phyloP scores from a whole-genome alignment of 192 early-diverging fungal species.

The Backusella psychrophila region DNA sequence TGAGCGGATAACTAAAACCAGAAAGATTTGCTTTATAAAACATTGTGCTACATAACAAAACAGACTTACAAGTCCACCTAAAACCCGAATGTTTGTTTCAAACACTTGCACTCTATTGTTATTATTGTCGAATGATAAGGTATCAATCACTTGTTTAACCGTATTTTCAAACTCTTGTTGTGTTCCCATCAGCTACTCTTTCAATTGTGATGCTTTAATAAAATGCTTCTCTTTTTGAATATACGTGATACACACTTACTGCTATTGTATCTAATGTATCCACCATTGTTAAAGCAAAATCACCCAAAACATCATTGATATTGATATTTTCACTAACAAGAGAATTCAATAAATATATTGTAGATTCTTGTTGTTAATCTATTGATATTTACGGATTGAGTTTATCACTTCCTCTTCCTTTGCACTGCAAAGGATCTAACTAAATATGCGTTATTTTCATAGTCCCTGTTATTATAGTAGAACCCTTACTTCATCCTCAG shows the following conservation, averaged over 20 bases:
- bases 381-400: constrained; percentile 47
- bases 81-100: constrained; percentile 88
- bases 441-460: neutral
- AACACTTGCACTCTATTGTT: constrained; percentile 93
- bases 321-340: constrained; percentile 42
- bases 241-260: constrained; percentile 38
- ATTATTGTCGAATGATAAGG: constrained; percentile 72
- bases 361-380: neutral
- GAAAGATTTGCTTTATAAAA: neutral
- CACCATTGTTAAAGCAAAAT: constrained; percentile 88
- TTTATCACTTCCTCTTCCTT: constrained; percentile 69
- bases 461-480: neutral
- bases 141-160: constrained; percentile 58
- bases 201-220: neutral
- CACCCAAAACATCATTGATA: constrained; percentile 94
- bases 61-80: constrained; percentile 71
- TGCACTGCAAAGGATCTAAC: constrained; percentile 84
- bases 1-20: constrained; percentile 75
- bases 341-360: neutral
- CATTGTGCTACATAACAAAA: neutral
- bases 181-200: constrained; percentile 61
- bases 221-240: neutral
- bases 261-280: constrained; percentile 89
- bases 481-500: constrained; percentile 71
- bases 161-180: constrained; percentile 61